These are phyloP conservation scores for Monosporascus ibericus DNA, from an alignment of 2,329 filamentous ascomycete genomes.

Conservation along the genomic window DNA sequence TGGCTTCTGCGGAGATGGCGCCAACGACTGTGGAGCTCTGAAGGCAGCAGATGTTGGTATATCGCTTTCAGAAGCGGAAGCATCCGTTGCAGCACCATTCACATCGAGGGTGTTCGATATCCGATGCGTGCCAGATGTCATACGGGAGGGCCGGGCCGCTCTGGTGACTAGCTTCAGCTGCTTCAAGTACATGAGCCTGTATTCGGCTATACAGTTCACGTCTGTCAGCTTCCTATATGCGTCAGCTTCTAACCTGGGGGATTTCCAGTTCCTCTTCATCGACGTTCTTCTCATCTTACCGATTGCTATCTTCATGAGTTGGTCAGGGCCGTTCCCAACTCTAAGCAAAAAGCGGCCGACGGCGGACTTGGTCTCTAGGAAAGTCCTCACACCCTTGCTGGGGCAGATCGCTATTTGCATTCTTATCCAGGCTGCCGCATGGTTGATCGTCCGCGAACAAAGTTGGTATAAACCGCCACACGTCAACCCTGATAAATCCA, in stretches of 20 bases:
- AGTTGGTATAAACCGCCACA: constrained; percentile 82
- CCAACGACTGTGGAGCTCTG: constrained; percentile 93
- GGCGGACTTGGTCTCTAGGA: constrained; percentile 84
- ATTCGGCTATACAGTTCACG: constrained; percentile 98
- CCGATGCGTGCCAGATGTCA: constrained; percentile 87
- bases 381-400: constrained; percentile 82
- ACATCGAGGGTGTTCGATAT: constrained; percentile 96
- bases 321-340: constrained; percentile 76
- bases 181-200: constrained; percentile 99
- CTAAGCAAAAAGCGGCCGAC: constrained; percentile 83
- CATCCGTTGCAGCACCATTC: constrained; percentile 95
- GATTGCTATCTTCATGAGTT: constrained; percentile 98
- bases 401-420: constrained; percentile 84
- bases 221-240: constrained; percentile 95
- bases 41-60: constrained; percentile 98
- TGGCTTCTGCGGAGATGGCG: constrained; percentile 95
- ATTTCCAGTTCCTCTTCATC: constrained; percentile 98
- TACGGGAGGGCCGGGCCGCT: constrained; percentile 85
- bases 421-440: constrained; percentile 67
- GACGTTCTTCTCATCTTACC: constrained; percentile 88
- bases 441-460: constrained; percentile 68
- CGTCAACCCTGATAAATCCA: constrained; percentile 70
- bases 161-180: constrained; percentile 98
- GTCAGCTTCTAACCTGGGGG: constrained; percentile 86
- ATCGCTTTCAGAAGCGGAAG: constrained; percentile 93